Conservation (phyloP, 768 basidiomycete genomes). For the Candolleomyces aberdarensis region DNA sequence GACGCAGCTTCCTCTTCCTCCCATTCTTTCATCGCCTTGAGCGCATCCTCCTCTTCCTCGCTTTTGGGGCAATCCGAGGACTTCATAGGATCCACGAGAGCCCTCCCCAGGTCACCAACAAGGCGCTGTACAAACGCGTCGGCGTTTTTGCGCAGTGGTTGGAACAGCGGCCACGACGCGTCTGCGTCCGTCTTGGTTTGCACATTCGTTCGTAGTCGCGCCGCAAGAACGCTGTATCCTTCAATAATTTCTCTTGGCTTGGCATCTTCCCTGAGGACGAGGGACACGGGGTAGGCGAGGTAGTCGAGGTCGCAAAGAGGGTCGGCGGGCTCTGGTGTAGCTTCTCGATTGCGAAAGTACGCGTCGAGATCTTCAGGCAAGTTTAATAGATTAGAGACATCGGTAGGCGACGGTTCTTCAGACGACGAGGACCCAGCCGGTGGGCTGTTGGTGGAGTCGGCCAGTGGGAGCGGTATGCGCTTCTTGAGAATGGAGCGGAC, state of each 20-base stretch:
- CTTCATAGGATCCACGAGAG: slow-evolving; percentile 54
- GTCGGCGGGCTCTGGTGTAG: slow-evolving; percentile 74
- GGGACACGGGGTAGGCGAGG: slow-evolving; percentile 55
- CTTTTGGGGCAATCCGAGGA: slow-evolving; percentile 14
- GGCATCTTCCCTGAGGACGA: slow-evolving; percentile 49
- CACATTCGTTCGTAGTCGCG: slow-evolving; percentile 54
- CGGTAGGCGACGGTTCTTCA: too few species aligned
- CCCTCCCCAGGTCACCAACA: slow-evolving; percentile 66
- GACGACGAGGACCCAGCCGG: background rate
- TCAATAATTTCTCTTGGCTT: slow-evolving; percentile 61
- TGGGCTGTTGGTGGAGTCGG: slow-evolving; percentile 2
- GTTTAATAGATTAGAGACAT: background rate
- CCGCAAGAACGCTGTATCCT: slow-evolving; percentile 68
- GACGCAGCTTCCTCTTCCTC: slow-evolving; percentile 25
- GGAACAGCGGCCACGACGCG: slow-evolving; percentile 69
- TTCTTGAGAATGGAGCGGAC: slow-evolving; percentile 20
- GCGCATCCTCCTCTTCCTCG: slow-evolving; percentile 15
- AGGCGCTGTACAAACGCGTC: slow-evolving; percentile 53
- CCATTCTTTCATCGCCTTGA: slow-evolving; percentile 14
- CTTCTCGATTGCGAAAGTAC: slow-evolving; percentile 38
- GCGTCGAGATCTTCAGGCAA: slow-evolving; percentile 4
- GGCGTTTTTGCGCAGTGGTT: slow-evolving; percentile 58
- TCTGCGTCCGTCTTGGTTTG: slow-evolving; percentile 47
- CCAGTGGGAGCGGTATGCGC: slow-evolving; percentile 12
- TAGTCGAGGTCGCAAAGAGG: slow-evolving; percentile 63